Evolutionary conservation across 805 yeast species (phyloP).

Genomic region (Blastobotrys attinorum): DNA sequence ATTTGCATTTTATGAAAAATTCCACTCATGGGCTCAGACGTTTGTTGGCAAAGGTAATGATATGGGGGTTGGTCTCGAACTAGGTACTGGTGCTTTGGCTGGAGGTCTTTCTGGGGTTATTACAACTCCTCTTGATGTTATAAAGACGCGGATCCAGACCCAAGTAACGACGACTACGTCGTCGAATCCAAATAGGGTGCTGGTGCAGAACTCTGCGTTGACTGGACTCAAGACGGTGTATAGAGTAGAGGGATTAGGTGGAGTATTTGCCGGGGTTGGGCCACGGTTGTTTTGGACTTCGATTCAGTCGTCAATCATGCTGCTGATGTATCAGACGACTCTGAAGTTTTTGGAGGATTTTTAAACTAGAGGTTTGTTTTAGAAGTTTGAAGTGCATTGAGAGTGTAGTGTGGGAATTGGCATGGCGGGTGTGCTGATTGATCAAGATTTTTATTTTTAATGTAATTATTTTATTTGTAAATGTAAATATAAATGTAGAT

Average conservation of each 20-base stretch:
- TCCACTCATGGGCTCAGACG: conserved; percentile 29
- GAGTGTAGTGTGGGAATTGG: too few relatives aligned
- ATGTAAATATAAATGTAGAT: neutral
- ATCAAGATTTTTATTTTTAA: too few relatives aligned
- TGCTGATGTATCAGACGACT: conserved; percentile 74
- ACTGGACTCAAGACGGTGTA: conserved; percentile 51
- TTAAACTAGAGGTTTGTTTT: conserved; percentile 1
- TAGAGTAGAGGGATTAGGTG: conserved; percentile 64
- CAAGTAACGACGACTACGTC: conserved; percentile 32
- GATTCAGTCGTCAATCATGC: conserved; percentile 89
- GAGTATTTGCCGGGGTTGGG: conserved; percentile 89
- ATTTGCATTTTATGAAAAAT: conserved; percentile 86
- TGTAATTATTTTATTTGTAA: too few relatives aligned
- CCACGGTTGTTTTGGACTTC: conserved; percentile 97
- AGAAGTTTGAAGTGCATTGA: too few relatives aligned
- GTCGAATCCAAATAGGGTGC: conserved; percentile 11
- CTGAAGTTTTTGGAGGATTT: conserved; percentile 44
- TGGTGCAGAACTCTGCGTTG: conserved; percentile 38
- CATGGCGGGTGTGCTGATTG: too few relatives aligned
- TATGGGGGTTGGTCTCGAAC: conserved; percentile 44
- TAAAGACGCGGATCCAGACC: conserved; percentile 91
- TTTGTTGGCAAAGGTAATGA: conserved; percentile 23
- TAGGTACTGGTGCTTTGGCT: conserved; percentile 88
- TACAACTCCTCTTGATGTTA: conserved; percentile 90
- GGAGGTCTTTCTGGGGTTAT: conserved; percentile 94